Evolutionary conservation across 129 eudicot species (phyloP).

Genomic region (Dittrichia graveolens): DNA sequence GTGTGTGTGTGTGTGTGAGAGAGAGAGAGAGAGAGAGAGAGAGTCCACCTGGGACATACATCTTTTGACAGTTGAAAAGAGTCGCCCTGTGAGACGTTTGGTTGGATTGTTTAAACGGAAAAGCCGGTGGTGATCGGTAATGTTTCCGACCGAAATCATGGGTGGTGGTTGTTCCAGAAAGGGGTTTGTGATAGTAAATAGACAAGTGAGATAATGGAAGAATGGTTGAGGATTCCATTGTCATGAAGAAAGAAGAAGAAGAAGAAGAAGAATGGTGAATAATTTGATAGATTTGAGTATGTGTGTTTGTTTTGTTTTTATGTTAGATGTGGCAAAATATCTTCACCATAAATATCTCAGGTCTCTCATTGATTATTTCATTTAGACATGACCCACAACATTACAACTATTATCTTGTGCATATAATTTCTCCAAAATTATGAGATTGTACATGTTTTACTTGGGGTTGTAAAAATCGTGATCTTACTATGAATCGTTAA

Average conservation of each 20-base stretch:
- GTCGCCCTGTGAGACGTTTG: conserved; percentile 35
- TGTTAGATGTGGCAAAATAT: conserved; percentile 23
- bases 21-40: neutral
- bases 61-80: conserved; percentile 66
- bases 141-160: too few species aligned
- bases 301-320: conserved; percentile 20
- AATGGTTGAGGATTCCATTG: conserved; percentile 53
- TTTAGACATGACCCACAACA: conserved; percentile 9
- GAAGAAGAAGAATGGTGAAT: conserved; percentile 8
- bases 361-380: neutral
- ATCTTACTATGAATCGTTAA: too few species aligned
- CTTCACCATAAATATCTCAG: conserved; percentile 26
- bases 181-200: conserved; percentile 39
- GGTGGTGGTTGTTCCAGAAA: conserved; percentile 14
- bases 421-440: too few species aligned
- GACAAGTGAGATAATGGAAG: conserved; percentile 46
- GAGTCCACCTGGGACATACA: conserved; percentile 83
- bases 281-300: conserved; percentile 9
- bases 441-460: too few species aligned
- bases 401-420: too few species aligned
- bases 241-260: conserved; percentile 22
- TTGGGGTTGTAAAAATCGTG: too few species aligned
- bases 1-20: neutral
- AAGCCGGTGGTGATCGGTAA: conserved; percentile 13
- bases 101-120: conserved; percentile 50